Evolutionary conservation across 1,139 yeast species (phyloP), one percentile per base, ranked within the genome.

Genomic region (Candida tetrigidarum): DNA sequence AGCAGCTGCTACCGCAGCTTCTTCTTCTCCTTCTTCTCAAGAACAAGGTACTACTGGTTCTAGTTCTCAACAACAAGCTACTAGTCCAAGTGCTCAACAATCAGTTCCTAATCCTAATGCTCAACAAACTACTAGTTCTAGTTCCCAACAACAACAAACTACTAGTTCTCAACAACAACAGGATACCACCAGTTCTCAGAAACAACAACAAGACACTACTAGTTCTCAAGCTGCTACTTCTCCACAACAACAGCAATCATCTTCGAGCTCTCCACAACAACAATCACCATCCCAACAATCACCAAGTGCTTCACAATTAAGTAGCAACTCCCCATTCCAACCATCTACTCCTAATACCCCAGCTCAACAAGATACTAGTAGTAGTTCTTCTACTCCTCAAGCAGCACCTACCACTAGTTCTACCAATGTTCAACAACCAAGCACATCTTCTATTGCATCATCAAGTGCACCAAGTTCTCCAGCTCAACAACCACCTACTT

Each of bases 311-410:
- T 23, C 47, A 7, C 25, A 22, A 10, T 22, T 22, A 10, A 28
- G 30, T 41, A n/a, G 18, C 40, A 36, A n/a, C 50, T 28, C 37
- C 51, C 25, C 25, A 22, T 7, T 10, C 16, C 11, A 15, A 29
- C 41, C 20, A 37, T 18, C 22, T 20, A 8, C 35, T 18, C 11
- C 28, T 19, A 16, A 25, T 18, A 23, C 15, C 12, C 42, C 11
- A 20, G 10, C 14, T 8, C 44, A 18, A 18, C 10, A 16, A 14
- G 18, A 19, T 9, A 38, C 15, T 20, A 30, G n/a, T n/a, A n/a
- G n/a, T n/a, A n/a, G n/a, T n/a, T n/a, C n/a, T n/a, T n/a, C n/a
- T n/a, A n/a, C n/a, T n/a, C n/a, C n/a, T n/a, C n/a, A n/a, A n/a
- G n/a, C n/a, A n/a, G n/a, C n/a, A n/a, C n/a, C n/a, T n/a, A n/a